These are phyloP conservation scores for thale cress (Arabidopsis thaliana) DNA, from an alignment of 345 rosid species.

Conservation along the genomic window DNA sequence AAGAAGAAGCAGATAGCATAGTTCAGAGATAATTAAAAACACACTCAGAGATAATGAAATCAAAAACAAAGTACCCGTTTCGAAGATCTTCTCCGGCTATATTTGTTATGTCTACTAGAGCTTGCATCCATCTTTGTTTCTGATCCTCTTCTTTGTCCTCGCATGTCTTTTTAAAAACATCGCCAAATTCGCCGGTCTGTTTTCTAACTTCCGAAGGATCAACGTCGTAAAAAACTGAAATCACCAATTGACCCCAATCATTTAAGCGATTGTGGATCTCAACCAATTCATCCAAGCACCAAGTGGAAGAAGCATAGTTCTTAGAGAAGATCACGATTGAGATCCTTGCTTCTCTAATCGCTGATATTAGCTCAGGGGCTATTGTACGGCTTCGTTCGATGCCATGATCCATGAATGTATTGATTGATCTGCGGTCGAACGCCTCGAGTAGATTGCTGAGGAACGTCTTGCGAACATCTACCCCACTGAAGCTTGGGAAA, in stretches of 20 bases:
- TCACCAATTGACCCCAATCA: background rate
- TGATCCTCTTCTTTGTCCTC: background rate
- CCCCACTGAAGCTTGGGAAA: slow-evolving; percentile 26
- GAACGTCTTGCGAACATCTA: slow-evolving; percentile 24
- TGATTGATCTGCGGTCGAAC: slow-evolving; percentile 1
- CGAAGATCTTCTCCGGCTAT: slow-evolving; percentile 30
- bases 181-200: slow-evolving; percentile 2
- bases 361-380: background rate
- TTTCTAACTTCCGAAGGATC: slow-evolving; percentile 30
- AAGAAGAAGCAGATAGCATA: too few relatives aligned
- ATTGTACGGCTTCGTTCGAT: slow-evolving; percentile 20
- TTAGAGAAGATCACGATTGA: slow-evolving; percentile 29
- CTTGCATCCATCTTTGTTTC: background rate
- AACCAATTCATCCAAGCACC: slow-evolving; percentile 12
- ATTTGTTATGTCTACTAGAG: background rate
- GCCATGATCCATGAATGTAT: background rate
- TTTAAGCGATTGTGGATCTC: slow-evolving; percentile 8
- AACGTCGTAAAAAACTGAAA: slow-evolving; percentile 26
- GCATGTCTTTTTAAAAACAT: slow-evolving; percentile 11
- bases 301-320: slow-evolving; percentile 18
- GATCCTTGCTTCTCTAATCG: slow-evolving; percentile 21
- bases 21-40: too few relatives aligned
- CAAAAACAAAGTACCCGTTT: background rate
- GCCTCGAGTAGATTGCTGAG: slow-evolving; percentile 17
- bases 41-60: background rate